phyloP scores from a whole-genome alignment of 495 filamentous ascomycete species.

The Lentithecium fluviatile region DNA sequence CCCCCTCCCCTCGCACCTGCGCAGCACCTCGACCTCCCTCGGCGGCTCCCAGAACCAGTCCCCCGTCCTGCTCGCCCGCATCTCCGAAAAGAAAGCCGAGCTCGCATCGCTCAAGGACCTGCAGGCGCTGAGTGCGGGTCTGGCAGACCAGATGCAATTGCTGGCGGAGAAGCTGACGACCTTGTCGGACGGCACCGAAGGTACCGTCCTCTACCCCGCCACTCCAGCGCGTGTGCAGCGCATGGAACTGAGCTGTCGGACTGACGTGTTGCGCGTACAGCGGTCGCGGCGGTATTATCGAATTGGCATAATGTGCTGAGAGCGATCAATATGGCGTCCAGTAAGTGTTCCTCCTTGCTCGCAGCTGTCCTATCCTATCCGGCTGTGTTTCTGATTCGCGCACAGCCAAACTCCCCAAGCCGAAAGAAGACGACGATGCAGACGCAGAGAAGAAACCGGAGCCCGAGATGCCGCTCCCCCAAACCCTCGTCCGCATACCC shows the following conservation, averaged over 20 bases:
- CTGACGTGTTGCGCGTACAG: conserved; percentile 49
- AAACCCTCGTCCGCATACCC: conserved; percentile 79
- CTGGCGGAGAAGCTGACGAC: conserved; percentile 85
- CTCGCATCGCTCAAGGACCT: conserved; percentile 85
- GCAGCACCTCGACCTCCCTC: conserved; percentile 55
- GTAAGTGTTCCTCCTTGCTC: conserved; percentile 54
- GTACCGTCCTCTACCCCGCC: conserved; percentile 44
- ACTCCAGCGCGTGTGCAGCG: background rate
- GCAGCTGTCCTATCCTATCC: background rate
- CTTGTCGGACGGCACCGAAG: conserved; percentile 89
- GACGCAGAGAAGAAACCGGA: conserved; percentile 44
- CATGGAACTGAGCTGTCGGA: background rate
- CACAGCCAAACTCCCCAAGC: conserved; percentile 60
- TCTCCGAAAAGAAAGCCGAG: conserved; percentile 91
- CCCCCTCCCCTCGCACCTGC: conserved; percentile 61
- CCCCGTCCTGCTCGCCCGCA: conserved; percentile 75
- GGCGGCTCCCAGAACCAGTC: conserved; percentile 65
- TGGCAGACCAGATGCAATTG: conserved; percentile 88
- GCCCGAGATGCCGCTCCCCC: conserved; percentile 59
- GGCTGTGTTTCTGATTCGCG: conserved; percentile 18
- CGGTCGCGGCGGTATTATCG: conserved; percentile 84
- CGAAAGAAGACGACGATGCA: conserved; percentile 49
- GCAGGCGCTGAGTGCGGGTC: conserved; percentile 79
- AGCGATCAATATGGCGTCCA: conserved; percentile 91
- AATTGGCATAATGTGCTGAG: conserved; percentile 97